These are phyloP conservation scores for Viola odorata DNA, from an alignment of 345 rosid genomes.

Conservation along the genomic window DNA sequence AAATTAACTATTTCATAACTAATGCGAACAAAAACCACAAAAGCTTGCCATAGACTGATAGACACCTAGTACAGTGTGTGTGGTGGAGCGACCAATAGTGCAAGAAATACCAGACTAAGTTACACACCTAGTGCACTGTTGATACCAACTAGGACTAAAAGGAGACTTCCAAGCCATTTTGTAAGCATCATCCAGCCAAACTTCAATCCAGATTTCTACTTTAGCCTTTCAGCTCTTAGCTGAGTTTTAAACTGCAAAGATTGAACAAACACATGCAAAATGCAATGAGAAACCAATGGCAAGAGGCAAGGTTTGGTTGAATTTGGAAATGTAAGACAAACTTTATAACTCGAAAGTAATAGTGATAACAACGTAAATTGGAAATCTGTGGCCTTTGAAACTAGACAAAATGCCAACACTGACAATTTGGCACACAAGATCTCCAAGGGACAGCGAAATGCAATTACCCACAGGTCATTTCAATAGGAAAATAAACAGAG, in stretches of 20 bases:
- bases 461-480: background rate
- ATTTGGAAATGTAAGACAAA: slow-evolving; percentile 4
- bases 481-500: too few relatives aligned
- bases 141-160: slow-evolving; percentile 40
- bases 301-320: slow-evolving; percentile 4
- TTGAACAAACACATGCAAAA: slow-evolving; percentile 15
- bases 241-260: slow-evolving; percentile 17
- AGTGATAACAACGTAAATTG: background rate
- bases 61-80: too few relatives aligned
- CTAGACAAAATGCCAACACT: background rate
- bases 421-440: background rate
- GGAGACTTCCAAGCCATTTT: slow-evolving; percentile 37
- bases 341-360: background rate
- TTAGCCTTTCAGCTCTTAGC: slow-evolving; percentile 5
- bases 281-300: background rate
- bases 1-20: too few relatives aligned
- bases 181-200: slow-evolving; percentile 44
- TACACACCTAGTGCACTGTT: slow-evolving; percentile 41
- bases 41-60: too few relatives aligned
- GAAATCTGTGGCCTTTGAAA: background rate
- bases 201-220: slow-evolving; percentile 8
- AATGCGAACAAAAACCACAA: too few relatives aligned
- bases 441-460: background rate
- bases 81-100: too few relatives aligned
- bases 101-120: too few relatives aligned